Evolutionary conservation across 768 basidiomycete genomes (phyloP).

Genomic region (Pisolithus microcarpus): DNA sequence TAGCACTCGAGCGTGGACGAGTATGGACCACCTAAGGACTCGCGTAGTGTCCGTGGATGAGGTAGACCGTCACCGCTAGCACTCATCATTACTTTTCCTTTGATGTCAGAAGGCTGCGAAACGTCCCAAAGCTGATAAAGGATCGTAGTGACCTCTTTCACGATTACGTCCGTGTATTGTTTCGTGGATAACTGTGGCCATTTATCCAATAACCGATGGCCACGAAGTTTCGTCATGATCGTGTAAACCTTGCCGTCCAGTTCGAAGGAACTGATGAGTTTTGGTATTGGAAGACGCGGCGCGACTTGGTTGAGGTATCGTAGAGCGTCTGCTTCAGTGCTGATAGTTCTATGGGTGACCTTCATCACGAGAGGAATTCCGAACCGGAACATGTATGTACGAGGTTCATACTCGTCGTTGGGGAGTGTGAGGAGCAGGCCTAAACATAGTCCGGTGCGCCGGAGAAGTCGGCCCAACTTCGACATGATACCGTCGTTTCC

Average conservation of each 20-base stretch:
- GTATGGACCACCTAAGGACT: slow-evolving; percentile 13
- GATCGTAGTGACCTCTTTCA: slow-evolving; percentile 1
- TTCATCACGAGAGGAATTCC: slow-evolving; percentile 17
- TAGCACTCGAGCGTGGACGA: slow-evolving; percentile 14
- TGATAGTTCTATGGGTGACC: slow-evolving; percentile 6
- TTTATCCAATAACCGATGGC: slow-evolving; percentile 8
- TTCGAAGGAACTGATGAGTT: slow-evolving; percentile 13
- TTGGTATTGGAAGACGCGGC: slow-evolving; percentile 18
- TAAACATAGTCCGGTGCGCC: not conserved
- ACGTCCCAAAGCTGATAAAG: slow-evolving; percentile 15
- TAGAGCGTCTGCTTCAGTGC: slow-evolving; percentile 17
- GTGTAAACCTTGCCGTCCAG: slow-evolving; percentile 12
- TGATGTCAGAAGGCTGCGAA: slow-evolving; percentile 9
- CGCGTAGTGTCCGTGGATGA: slow-evolving; percentile 9
- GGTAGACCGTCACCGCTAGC: slow-evolving; percentile 20
- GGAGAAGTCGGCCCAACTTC: not conserved
- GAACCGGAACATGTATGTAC: slow-evolving; percentile 12
- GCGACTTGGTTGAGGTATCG: slow-evolving; percentile 11
- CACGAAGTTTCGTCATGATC: slow-evolving; percentile 17
- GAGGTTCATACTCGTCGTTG: slow-evolving; percentile 2
- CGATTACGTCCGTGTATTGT: slow-evolving; percentile 1
- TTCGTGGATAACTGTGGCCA: slow-evolving; percentile 2
- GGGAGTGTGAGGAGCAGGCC: slow-evolving; percentile 1
- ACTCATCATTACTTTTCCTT: slow-evolving; percentile 17
- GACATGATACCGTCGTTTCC: not conserved